Percentiles rank a stretch among this genome's conserved stretches.
These are phyloP conservation scores for Daldinia grandis DNA, from an alignment of 495 filamentous ascomycete species.

Conservation along the genomic window DNA sequence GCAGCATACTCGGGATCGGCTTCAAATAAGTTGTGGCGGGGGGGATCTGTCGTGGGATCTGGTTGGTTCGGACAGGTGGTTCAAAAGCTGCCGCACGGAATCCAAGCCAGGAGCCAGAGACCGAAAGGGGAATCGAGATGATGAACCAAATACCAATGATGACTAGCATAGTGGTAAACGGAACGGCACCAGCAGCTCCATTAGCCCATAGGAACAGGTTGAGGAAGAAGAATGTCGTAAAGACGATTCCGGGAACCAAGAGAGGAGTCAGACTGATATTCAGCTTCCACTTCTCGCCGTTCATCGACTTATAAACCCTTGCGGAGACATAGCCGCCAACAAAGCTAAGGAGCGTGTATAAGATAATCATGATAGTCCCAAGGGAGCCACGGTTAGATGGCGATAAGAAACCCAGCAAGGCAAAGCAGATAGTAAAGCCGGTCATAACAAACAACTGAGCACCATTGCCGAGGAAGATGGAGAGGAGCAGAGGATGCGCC, in stretches of 20 bases:
- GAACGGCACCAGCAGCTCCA: conserved; percentile 88
- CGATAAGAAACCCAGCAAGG: conserved; percentile 91
- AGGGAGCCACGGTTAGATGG: conserved; percentile 94
- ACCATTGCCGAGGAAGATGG: conserved; percentile 90
- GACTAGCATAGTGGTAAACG: conserved; percentile 95
- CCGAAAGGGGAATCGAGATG: conserved; percentile 89
- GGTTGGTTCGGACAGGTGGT: conserved; percentile 91
- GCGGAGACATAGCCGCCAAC: conserved; percentile 92
- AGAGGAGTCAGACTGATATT: conserved; percentile 90
- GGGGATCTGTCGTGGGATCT: conserved; percentile 96
- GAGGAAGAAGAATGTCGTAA: conserved; percentile 87
- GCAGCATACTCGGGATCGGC: conserved; percentile 83
- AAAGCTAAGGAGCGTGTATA: conserved; percentile 92
- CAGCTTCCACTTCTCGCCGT: conserved; percentile 91
- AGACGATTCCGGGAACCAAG: conserved; percentile 86
- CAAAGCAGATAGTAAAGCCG: conserved; percentile 91
- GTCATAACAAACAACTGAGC: conserved; percentile 98
- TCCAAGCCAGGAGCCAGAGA: conserved; percentile 91
- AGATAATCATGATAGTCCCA: conserved; percentile 86
- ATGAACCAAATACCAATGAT: conserved; percentile 95
- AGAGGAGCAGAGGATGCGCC: conserved; percentile 79
- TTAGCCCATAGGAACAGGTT: conserved; percentile 97
- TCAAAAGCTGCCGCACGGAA: conserved; percentile 73
- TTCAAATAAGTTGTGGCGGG: conserved; percentile 80
- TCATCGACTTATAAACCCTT: conserved; percentile 89